phyloP scores from a whole-genome alignment of 257 asterid genomes.

The Nicotiana knightiana region DNA sequence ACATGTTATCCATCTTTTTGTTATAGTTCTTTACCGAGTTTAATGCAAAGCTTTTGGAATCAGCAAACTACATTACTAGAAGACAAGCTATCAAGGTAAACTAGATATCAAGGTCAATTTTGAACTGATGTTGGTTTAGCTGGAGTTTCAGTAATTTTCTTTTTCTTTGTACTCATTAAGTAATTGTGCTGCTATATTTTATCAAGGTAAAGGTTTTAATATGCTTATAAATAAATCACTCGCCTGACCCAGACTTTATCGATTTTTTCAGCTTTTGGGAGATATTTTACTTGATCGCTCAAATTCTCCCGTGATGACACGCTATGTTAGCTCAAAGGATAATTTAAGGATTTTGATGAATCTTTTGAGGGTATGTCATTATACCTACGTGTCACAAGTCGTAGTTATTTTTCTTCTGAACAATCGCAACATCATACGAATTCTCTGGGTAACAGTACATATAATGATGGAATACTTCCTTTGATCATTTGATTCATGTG shows the following conservation, averaged over 20 bases:
- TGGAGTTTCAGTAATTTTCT: neutral
- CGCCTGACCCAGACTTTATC: neutral
- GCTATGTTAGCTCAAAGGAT: constrained; percentile 68
- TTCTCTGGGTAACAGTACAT: neutral
- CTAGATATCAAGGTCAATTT: neutral
- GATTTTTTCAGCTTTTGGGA: constrained; percentile 67
- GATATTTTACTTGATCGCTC: constrained; percentile 85
- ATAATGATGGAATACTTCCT: neutral
- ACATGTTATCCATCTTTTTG: neutral
- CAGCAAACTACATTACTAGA: constrained; percentile 79
- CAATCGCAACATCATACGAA: neutral
- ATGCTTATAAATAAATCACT: neutral
- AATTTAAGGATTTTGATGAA: constrained; percentile 77
- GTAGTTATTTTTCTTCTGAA: neutral
- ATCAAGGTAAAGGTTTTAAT: neutral
- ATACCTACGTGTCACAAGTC: neutral
- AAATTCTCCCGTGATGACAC: constrained; percentile 67
- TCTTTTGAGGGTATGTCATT: constrained; percentile 67
- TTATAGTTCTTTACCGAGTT: constrained; percentile 72
- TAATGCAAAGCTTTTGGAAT: constrained; percentile 79
- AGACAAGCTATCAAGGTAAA: constrained; percentile 83
- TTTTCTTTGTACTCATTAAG: neutral
- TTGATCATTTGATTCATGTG: neutral
- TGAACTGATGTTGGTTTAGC: neutral
- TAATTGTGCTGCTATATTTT: neutral